Conservation (phyloP, 2,329 filamentous ascomycete genomes). For the Fusarium pseudonygamai region DNA sequence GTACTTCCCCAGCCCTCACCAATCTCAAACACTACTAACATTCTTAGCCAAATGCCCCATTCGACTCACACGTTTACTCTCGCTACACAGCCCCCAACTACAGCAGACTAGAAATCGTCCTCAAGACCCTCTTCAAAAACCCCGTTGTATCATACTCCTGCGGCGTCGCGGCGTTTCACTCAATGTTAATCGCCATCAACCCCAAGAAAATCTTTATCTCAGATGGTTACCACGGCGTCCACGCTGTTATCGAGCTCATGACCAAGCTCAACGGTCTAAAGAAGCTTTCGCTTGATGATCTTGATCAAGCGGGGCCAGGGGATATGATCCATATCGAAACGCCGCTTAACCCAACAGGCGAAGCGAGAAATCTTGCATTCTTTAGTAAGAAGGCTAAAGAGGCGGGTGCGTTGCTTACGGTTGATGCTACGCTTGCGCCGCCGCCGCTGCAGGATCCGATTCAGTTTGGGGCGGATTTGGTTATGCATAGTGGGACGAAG, state of each 20-base stretch:
- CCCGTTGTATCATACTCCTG: conserved; percentile 81
- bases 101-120: conserved; percentile 83
- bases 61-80: conserved; percentile 82
- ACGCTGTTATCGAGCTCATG: conserved; percentile 81
- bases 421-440: conserved; percentile 93
- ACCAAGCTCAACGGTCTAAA: conserved; percentile 78
- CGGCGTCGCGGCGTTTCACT: conserved; percentile 88
- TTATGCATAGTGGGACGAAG: conserved; percentile 95
- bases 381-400: conserved; percentile 78
- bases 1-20: background rate
- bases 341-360: conserved; percentile 89
- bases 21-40: background rate
- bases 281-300: conserved; percentile 76
- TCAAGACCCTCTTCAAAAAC: conserved; percentile 77
- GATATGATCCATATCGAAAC: conserved; percentile 94
- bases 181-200: conserved; percentile 80
- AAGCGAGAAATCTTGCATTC: conserved; percentile 75
- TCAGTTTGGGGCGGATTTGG: conserved; percentile 78
- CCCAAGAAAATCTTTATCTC: conserved; percentile 84
- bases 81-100: conserved; percentile 80
- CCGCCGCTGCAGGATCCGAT: conserved; percentile 91
- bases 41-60: conserved; percentile 57
- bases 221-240: conserved; percentile 91
- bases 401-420: conserved; percentile 76
- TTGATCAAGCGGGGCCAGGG: conserved; percentile 64